phyloP scores from a whole-genome alignment of 257 asterid genomes.

The Anisodus acutangulus region DNA sequence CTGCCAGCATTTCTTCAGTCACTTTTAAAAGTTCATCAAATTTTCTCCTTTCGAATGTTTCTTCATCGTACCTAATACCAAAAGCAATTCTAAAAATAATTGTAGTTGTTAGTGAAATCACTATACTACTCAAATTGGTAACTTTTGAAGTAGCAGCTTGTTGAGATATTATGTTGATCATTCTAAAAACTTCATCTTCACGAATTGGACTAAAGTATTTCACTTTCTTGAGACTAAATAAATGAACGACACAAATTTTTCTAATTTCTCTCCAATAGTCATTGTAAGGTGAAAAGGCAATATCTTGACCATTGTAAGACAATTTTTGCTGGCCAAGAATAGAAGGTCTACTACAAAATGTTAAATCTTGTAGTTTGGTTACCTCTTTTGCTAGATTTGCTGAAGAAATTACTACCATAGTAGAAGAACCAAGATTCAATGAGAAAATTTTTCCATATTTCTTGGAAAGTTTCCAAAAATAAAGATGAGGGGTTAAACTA shows the following conservation, averaged over 20 bases:
- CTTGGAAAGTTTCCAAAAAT: not conserved
- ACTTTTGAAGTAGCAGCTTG: not conserved
- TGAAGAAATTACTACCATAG: not conserved
- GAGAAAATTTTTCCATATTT: not conserved
- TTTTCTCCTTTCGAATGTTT: not conserved
- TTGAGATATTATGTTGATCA: not conserved
- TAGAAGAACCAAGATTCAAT: not conserved
- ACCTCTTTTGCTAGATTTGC: not conserved
- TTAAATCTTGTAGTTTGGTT: not conserved
- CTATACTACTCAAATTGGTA: not conserved
- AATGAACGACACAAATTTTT: not conserved
- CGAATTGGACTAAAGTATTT: not conserved
- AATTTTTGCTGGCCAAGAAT: not conserved
- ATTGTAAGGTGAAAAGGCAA: not conserved
- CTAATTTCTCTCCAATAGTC: not conserved
- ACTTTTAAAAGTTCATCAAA: not conserved
- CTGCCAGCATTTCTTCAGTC: slow-evolving; percentile 17
- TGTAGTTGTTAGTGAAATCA: not conserved
- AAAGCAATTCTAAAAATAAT: not conserved
- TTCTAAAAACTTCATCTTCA: not conserved
- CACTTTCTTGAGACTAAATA: not conserved
- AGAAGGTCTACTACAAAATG: not conserved
- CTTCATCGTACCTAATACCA: not conserved
- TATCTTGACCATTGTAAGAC: not conserved
- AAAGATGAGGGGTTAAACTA: not conserved